Base-by-base conservation (phyloP, 257 asterid species). In the Salvia splendens region DNA sequence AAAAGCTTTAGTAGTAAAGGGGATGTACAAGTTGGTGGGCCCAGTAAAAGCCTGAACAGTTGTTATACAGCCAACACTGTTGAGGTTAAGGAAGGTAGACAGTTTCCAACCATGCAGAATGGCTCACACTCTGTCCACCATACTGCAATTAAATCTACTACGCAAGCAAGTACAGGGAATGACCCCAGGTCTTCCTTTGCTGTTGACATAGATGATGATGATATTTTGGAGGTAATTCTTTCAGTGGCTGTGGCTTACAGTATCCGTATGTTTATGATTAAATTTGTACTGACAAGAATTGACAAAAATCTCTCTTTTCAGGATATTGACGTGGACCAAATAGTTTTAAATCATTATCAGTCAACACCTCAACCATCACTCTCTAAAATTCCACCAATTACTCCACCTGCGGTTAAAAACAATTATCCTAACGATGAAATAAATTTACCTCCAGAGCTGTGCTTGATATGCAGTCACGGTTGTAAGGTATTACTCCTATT, bases 251-350 rank as follows among this genome's bases (percentile, higher is more conserved):
- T 64, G 70, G 53, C 64, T 70, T 65, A 71, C 53, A 51, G 14
- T 70, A 54, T 50, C 49, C 51, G 49, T 58, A 36, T 53, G 61
- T 11, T 41, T 56, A 50, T 28, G n/a, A 40, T 10, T 60, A 55
- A 48, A 45, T 66, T 17, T 24, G 16, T 65, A 20, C 57, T 57
- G 61, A 43, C 66, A 57, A 48, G 50, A 35, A 54, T 58, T 53
- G 28, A 64, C 66, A 48, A 30, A 24, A 24, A 7, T 36, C 33
- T 56, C 53, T 41, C 64, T 75, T 67, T 57, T 60, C 86, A 93
- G 99, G 84, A 80, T 80, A 82, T 93, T 59, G 92, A 90, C 48
- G 89, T 90, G 71, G 97, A 90, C 76, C 87, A 85, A 74, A 85
- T 93, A 74, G 88, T 88, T 55, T 75, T 67, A 77, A 72, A 86